phyloP scores from a whole-genome alignment of 768 basidiomycete genomes.

The Boletus insuetus region DNA sequence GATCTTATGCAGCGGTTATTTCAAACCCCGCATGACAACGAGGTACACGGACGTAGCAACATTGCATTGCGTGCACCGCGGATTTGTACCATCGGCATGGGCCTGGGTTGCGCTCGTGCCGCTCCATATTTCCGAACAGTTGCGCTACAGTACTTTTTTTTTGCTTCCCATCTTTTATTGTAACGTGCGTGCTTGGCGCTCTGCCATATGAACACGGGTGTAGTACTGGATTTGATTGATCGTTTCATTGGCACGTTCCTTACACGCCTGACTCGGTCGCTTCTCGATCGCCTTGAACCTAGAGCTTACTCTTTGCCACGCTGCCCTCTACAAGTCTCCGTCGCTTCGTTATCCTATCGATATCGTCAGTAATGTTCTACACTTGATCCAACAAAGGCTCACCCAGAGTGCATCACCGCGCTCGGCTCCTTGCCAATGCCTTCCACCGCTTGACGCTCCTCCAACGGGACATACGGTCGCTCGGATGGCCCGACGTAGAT shows the following conservation, averaged over 20 bases:
- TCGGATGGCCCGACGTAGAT: slow-evolving; percentile 76
- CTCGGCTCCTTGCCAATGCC: slow-evolving; percentile 61
- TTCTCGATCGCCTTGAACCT: background rate
- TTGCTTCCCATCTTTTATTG: no score
- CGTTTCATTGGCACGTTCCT: background rate
- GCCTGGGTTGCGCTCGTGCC: no score
- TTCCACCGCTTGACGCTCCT: slow-evolving; percentile 52
- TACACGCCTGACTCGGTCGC: background rate
- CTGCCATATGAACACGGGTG: no score
- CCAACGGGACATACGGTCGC: slow-evolving; percentile 71
- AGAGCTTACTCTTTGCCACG: slow-evolving; percentile 29
- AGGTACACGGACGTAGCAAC: background rate
- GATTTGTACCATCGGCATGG: no score
- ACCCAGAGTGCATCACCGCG: slow-evolving; percentile 72
- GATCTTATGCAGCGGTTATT: slow-evolving; percentile 9
- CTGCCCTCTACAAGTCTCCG: slow-evolving; percentile 29
- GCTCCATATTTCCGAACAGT: no score
- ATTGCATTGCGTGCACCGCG: no score
- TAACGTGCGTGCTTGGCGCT: no score
- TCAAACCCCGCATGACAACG: slow-evolving; percentile 24
- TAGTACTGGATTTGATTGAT: no score
- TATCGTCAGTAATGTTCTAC: background rate
- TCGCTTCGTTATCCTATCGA: slow-evolving; percentile 30
- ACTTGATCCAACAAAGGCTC: slow-evolving; percentile 30
- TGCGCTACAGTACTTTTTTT: no score